Conservation (phyloP, 768 basidiomycete genomes). For the Podaxis rugospora region DNA sequence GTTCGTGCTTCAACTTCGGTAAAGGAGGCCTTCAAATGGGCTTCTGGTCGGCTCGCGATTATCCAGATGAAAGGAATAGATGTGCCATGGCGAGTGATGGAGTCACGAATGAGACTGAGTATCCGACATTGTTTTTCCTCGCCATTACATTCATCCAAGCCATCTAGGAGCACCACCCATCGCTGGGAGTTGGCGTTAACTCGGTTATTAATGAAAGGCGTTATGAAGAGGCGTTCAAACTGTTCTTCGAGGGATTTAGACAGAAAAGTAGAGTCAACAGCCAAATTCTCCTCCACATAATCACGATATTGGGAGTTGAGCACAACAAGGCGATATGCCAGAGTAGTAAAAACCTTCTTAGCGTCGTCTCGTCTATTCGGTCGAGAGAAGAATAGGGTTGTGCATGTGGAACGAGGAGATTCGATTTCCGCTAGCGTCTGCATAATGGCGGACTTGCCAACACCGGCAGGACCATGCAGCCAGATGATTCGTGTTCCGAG, state of each 20-base stretch:
- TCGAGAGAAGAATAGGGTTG: not conserved
- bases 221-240: not conserved
- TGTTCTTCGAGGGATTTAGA: too few relatives aligned
- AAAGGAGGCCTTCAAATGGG: not conserved
- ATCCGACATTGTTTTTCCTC: not conserved
- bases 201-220: not conserved
- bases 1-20: not conserved
- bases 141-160: not conserved
- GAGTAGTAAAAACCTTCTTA: not conserved
- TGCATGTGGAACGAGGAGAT: not conserved
- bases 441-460: conserved; percentile 7
- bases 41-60: not conserved
- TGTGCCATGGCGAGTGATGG: not conserved
- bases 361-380: not conserved
- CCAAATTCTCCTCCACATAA: not conserved
- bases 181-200: not conserved
- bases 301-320: not conserved
- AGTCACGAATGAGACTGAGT: not conserved
- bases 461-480: conserved; percentile 4
- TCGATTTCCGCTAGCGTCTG: not conserved
- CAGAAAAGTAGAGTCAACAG: not conserved
- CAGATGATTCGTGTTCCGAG: not conserved
- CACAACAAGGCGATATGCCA: not conserved
- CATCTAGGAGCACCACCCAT: not conserved
- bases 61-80: not conserved